Evolutionary conservation across 331 rosid species (phyloP), one percentile per base, ranked within the genome.

Genomic region (Malus hybrid): DNA sequence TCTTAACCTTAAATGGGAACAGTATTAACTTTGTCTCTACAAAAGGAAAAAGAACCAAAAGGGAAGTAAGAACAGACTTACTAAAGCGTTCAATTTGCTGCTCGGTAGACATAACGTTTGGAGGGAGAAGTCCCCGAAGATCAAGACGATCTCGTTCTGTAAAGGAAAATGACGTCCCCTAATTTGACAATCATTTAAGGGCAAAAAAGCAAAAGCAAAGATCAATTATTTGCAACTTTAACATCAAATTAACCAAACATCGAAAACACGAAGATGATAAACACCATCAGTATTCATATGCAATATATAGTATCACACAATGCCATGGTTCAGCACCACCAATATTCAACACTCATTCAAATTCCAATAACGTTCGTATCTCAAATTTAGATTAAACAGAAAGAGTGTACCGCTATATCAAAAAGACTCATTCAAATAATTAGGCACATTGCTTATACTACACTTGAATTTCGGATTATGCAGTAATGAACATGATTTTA

Each of bases 111-210:
- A 92, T 85, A 13, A 95, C 97, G 84, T 90, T 95, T 19, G 99
- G 99, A 62, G 99, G 99, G 71, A 95, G 96, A 83, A 95, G 88
- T 76, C 99, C 99, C 15, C 99, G 89, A 63, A 95, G 97, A 91
- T 95, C 99, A 68, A 95, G 97, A 56, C 99, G 97, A 62, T 95
- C 97, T 39, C 99, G 89, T 76, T 95, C 99, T 11, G 99, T 95
- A 84, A 90, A 89, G 29, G 99, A 80, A 85, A 95, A 95, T 31
- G 97, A 91, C 9, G 97, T 95, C 86, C 99, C 99, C 99, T 95
- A 77, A 74, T 76, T 85, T 73, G 61, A 44, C 57, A 81, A 83
- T 61, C 34, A 59, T 73, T 16, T 28, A 16, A 62, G 2, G 11
- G 11, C 50, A 18, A 20, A 36, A 14, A 50, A 15, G 2, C n/a